These are phyloP conservation scores for Prunus persica DNA, from an alignment of 306 rosid genomes.

Conservation along the genomic window DNA sequence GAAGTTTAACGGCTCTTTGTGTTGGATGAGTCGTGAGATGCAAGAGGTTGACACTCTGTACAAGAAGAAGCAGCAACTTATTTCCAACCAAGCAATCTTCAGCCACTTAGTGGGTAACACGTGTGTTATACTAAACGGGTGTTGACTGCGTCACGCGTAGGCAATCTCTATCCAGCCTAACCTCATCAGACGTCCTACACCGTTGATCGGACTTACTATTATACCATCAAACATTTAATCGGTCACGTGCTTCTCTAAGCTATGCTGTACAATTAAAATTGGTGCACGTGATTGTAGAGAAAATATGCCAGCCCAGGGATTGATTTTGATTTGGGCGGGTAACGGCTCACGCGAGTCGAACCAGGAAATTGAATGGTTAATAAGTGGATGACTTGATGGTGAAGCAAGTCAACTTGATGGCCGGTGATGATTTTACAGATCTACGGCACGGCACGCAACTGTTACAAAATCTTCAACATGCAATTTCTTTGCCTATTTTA, in stretches of 20 bases:
- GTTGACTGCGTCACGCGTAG: constrained; percentile 14
- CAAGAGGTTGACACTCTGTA: too few species aligned
- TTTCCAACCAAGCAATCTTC: not conserved
- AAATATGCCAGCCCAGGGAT: too few species aligned
- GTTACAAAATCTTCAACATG: not conserved
- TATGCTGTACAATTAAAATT: not conserved
- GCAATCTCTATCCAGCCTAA: not conserved
- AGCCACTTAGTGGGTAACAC: not conserved
- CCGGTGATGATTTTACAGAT: constrained; percentile 20
- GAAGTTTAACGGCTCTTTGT: not conserved
- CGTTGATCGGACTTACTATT: not conserved
- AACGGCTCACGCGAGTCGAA: not conserved
- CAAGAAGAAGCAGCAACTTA: not conserved
- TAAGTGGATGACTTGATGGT: not conserved
- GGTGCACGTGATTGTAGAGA: too few species aligned
- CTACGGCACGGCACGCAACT: constrained; percentile 2
- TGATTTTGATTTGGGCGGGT: not conserved
- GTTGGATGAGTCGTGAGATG: not conserved
- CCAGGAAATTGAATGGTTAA: not conserved
- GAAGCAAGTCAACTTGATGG: constrained; percentile 30
- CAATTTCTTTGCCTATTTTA: not conserved
- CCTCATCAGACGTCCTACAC: not conserved
- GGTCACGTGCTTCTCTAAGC: not conserved
- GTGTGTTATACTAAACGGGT: not conserved
- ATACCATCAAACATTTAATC: not conserved